A percentile compares a stretch with the other conserved stretches of the same genome.
Evolutionary conservation across 148 eudicot genomes (phyloP).

Genomic region (Rheum nobile): DNA sequence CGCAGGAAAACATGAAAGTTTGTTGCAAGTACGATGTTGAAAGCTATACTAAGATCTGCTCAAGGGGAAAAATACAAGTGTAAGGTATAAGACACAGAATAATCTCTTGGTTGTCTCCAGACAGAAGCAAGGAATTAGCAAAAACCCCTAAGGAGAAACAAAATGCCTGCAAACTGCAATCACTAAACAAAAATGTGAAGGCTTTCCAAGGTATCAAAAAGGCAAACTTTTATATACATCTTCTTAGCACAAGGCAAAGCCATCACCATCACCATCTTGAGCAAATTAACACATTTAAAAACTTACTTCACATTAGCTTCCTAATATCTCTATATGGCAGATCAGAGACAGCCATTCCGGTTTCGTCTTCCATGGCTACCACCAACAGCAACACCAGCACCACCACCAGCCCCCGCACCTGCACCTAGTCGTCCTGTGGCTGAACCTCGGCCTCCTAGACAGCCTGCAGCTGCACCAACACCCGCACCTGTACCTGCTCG

Average conservation of each 20-base stretch:
- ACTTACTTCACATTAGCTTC: not conserved
- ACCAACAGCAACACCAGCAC: not conserved
- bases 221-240: slow-evolving; percentile 15
- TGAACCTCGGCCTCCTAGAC: no score
- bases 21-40: no score
- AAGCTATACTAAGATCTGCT: not conserved
- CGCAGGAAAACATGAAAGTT: not conserved
- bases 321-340: slow-evolving; percentile 23
- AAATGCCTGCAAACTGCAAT: not conserved
- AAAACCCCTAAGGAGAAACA: slow-evolving; percentile 3
- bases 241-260: not conserved
- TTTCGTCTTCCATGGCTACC: slow-evolving; percentile 42
- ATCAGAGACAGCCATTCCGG: slow-evolving; percentile 31
- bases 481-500: slow-evolving; percentile 8
- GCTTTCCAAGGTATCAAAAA: slow-evolving; percentile 26
- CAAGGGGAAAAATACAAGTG: not conserved
- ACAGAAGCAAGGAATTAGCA: not conserved
- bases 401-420: slow-evolving; percentile 17
- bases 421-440: not conserved
- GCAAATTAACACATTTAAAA: not conserved
- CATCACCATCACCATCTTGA: not conserved
- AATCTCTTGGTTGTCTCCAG: not conserved
- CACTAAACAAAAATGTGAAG: slow-evolving; percentile 5
- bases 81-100: not conserved
- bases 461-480: slow-evolving; percentile 13